Evolutionary conservation across 805 yeast genomes (phyloP).

Genomic region (Spathaspora hagerdaliae): DNA sequence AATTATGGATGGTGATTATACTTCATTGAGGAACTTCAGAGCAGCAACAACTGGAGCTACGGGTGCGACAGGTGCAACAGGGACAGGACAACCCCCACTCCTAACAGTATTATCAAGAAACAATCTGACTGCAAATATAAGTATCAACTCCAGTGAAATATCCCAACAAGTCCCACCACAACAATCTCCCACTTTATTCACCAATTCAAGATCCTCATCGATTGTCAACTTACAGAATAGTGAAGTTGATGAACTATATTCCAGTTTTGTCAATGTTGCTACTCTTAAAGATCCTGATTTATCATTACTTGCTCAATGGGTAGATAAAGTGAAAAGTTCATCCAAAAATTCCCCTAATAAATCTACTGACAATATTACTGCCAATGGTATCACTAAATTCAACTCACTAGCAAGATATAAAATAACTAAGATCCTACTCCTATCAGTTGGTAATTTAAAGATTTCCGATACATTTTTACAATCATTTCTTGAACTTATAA

Average conservation of each 20-base stretch:
- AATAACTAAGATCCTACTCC: conserved; percentile 67
- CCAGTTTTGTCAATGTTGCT: conserved; percentile 60
- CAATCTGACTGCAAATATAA: not conserved
- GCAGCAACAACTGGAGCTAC: not conserved
- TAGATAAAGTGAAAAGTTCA: conserved; percentile 31
- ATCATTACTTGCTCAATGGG: conserved; percentile 33
- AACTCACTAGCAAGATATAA: conserved; percentile 16
- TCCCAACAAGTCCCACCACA: not conserved
- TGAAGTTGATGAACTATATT: conserved; percentile 66
- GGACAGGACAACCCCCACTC: not conserved
- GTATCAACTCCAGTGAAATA: not conserved
- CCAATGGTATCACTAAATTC: conserved; percentile 1
- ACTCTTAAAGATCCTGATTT: conserved; percentile 39
- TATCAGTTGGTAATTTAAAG: conserved; percentile 60
- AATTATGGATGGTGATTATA: conserved; percentile 42
- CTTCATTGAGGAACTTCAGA: conserved; percentile 21
- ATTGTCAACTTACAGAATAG: conserved; percentile 26
- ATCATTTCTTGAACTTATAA: conserved; percentile 42
- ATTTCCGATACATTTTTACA: conserved; percentile 61
- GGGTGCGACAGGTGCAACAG: not conserved
- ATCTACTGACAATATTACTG: not conserved
- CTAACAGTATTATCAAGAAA: conserved; percentile 2
- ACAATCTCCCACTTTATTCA: not conserved
- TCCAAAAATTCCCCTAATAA: not conserved
- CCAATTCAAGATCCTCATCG: conserved; percentile 1